Conservation (phyloP, 495 filamentous ascomycete species). For the Cetradonia linearis region DNA sequence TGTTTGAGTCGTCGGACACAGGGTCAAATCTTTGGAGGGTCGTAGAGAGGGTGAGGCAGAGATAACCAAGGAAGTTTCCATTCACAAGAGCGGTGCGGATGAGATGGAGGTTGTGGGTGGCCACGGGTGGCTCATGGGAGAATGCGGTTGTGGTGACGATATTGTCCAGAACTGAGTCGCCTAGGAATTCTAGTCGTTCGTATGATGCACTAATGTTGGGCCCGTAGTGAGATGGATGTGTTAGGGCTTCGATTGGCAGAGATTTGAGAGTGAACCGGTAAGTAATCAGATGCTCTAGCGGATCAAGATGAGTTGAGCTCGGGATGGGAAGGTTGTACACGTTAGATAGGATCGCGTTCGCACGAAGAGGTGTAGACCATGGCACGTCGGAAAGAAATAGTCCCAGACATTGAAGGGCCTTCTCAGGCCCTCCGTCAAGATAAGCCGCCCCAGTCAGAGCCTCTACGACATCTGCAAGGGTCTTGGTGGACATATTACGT, state of each 20-base stretch:
- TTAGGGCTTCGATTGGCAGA: slow-evolving; percentile 75
- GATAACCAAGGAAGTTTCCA: slow-evolving; percentile 76
- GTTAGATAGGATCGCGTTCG: slow-evolving; percentile 29
- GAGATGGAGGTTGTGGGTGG: slow-evolving; percentile 58
- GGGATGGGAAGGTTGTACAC: slow-evolving; percentile 22
- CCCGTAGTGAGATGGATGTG: slow-evolving; percentile 59
- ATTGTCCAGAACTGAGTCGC: slow-evolving; percentile 77
- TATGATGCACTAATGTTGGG: slow-evolving; percentile 47
- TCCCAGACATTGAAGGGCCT: slow-evolving; percentile 54
- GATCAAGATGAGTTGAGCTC: slow-evolving; percentile 21
- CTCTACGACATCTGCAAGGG: slow-evolving; percentile 84
- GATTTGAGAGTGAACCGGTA: slow-evolving; percentile 62
- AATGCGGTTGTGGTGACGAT: slow-evolving; percentile 52
- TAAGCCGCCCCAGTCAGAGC: slow-evolving; percentile 72
- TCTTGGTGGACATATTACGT: slow-evolving; percentile 58
- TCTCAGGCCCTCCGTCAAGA: slow-evolving; percentile 55
- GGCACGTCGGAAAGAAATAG: slow-evolving; percentile 54
- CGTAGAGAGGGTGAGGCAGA: slow-evolving; percentile 46
- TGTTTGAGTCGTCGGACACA: slow-evolving; percentile 19
- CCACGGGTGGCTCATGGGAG: slow-evolving; percentile 36
- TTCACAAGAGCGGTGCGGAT: slow-evolving; percentile 72
- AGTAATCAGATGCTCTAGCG: slow-evolving; percentile 50
- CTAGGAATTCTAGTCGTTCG: slow-evolving; percentile 84
- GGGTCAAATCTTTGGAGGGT: slow-evolving; percentile 21
- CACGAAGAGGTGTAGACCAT: slow-evolving; percentile 39